phyloP scores from a whole-genome alignment of 768 basidiomycete species.

The Amanita thiersii region DNA sequence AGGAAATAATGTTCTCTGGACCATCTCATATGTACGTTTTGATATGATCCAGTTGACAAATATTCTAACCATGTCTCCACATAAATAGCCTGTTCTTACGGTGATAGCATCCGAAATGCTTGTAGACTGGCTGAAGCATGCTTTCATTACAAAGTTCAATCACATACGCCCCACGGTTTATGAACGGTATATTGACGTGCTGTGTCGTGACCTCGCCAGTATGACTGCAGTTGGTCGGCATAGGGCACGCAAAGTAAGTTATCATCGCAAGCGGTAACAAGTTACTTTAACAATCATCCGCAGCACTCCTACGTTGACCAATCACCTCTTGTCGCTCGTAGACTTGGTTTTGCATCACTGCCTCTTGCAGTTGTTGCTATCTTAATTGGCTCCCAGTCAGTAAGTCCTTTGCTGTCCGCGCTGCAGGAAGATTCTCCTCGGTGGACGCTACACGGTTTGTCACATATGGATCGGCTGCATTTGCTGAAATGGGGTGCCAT shows the following conservation, averaged over 20 bases:
- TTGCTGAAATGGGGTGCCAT: conserved; percentile 60
- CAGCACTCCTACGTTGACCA: conserved; percentile 92
- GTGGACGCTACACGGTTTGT: conserved; percentile 37
- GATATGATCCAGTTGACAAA: background rate
- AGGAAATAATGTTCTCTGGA: conserved; percentile 74
- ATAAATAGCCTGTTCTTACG: conserved; percentile 76
- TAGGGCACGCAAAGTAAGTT: conserved; percentile 58
- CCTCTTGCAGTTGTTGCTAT: conserved; percentile 82
- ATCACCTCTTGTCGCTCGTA: conserved; percentile 87
- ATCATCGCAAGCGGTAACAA: background rate
- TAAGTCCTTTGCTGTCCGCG: conserved; percentile 51
- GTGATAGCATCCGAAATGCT: conserved; percentile 88
- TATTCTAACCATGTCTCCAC: background rate
- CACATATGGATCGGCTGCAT: conserved; percentile 41
- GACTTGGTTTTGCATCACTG: conserved; percentile 88
- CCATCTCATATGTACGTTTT: conserved; percentile 77
- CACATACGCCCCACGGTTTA: conserved; percentile 95
- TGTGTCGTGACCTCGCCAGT: conserved; percentile 87
- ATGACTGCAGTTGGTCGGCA: conserved; percentile 64
- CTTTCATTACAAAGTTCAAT: conserved; percentile 99
- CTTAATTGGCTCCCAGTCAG: conserved; percentile 67
- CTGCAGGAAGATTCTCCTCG: conserved; percentile 11
- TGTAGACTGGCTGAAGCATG: conserved; percentile 99
- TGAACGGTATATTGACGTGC: conserved; percentile 89
- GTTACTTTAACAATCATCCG: conserved; percentile 6